These are phyloP conservation scores for Russula abietina DNA, from an alignment of 768 basidiomycete genomes.

Conservation along the genomic window DNA sequence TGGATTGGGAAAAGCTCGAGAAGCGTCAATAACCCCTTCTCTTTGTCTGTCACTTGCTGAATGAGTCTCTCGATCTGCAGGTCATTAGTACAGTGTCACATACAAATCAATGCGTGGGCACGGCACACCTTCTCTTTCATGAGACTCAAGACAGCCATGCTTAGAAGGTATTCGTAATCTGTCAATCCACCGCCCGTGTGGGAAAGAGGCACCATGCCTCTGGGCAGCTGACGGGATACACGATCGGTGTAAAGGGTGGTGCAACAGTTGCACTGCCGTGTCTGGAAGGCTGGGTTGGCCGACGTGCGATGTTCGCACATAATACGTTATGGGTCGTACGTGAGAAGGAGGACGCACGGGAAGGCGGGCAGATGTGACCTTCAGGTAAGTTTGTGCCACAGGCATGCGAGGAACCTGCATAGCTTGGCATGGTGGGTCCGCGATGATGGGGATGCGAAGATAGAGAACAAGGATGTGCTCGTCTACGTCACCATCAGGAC, in stretches of 20 bases:
- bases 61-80: conserved; percentile 76
- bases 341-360: conserved; percentile 64
- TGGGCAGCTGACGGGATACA: conserved; percentile 66
- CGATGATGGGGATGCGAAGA: conserved; percentile 45
- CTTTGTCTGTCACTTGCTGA: conserved; percentile 75
- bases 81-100: neutral
- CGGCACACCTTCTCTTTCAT: conserved; percentile 78
- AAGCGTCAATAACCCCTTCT: conserved; percentile 68
- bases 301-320: conserved; percentile 64
- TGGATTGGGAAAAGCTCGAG: conserved; percentile 73
- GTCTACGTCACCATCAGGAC: conserved; percentile 68
- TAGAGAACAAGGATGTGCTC: conserved; percentile 74
- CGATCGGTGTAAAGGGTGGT: conserved; percentile 62
- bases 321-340: conserved; percentile 77
- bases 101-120: neutral
- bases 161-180: conserved; percentile 90
- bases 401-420: conserved; percentile 63
- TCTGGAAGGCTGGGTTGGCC: conserved; percentile 61
- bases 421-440: conserved; percentile 67
- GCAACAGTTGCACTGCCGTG: conserved; percentile 58
- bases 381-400: conserved; percentile 83
- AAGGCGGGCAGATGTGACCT: conserved; percentile 69
- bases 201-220: too few species aligned
- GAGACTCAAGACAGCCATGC: conserved; percentile 93
- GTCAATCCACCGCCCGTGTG: conserved; percentile 38